These are phyloP conservation scores for Aspergillus alliaceus DNA, from an alignment of 2,329 filamentous ascomycete species.

Conservation along the genomic window DNA sequence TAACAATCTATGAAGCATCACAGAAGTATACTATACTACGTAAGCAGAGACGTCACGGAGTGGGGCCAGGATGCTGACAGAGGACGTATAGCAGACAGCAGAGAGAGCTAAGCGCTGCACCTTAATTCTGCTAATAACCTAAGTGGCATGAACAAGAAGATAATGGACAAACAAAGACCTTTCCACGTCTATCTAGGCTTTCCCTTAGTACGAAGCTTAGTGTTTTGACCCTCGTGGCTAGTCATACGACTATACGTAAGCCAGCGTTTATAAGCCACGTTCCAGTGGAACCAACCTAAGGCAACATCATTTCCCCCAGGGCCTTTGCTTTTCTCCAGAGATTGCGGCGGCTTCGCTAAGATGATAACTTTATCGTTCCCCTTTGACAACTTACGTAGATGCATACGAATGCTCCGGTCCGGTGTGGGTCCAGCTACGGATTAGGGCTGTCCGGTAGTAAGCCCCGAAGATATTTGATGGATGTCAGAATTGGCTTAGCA, in stretches of 20 bases:
- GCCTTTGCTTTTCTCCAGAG: constrained; percentile 1
- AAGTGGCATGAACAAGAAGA: neutral
- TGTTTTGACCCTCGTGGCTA: constrained; percentile 1
- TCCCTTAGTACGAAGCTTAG: neutral
- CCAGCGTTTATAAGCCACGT: constrained; percentile 3
- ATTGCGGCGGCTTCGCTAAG: constrained; percentile 2
- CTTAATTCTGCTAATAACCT: neutral
- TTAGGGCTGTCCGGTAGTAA: neutral
- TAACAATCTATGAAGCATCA: neutral
- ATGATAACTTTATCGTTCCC: constrained; percentile 5
- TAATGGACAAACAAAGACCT: neutral
- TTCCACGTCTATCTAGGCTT: constrained; percentile 4
- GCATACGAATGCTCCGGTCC: constrained; percentile 22
- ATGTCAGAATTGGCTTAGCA: neutral
- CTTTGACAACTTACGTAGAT: constrained; percentile 20
- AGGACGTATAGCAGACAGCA: constrained; percentile 3
- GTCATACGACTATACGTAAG: constrained; percentile 8
- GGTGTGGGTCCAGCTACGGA: constrained; percentile 7
- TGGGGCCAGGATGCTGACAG: constrained; percentile 14
- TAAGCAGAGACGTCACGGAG: constrained; percentile 24
- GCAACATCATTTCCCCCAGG: constrained; percentile 4
- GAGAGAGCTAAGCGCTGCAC: neutral
- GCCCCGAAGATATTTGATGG: neutral
- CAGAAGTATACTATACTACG: constrained; percentile 11
- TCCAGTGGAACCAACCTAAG: constrained; percentile 1